Conservation (phyloP, 2,329 filamentous ascomycete species). For the Pyrenochaeta sp. region DNA sequence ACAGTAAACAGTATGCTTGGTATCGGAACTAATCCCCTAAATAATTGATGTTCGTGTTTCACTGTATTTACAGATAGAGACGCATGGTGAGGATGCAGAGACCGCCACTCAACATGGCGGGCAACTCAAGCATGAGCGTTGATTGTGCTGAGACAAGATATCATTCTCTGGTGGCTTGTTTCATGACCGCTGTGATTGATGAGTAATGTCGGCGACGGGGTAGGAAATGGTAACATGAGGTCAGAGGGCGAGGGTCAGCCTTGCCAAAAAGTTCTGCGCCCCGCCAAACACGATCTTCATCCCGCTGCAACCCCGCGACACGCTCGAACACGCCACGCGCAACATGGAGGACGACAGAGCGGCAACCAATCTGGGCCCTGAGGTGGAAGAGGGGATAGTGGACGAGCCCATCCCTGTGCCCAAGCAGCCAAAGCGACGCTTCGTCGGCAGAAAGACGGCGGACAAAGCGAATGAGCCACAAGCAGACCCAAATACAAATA, state of each 20-base stretch:
- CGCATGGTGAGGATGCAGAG: too few species aligned
- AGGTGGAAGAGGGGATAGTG: conserved; percentile 69
- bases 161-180: too few species aligned
- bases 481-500: conserved; percentile 52
- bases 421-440: conserved; percentile 88
- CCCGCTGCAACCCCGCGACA: conserved; percentile 25
- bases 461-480: conserved; percentile 63
- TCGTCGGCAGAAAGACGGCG: conserved; percentile 82
- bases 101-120: too few species aligned
- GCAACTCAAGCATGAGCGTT: too few species aligned
- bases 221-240: neutral
- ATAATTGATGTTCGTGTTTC: too few species aligned
- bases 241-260: conserved; percentile 17
- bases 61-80: too few species aligned
- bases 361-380: conserved; percentile 74
- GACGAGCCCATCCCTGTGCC: conserved; percentile 57
- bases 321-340: conserved; percentile 12
- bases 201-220: neutral
- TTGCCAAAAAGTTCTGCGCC: conserved; percentile 21
- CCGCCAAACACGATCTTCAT: conserved; percentile 13
- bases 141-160: too few species aligned
- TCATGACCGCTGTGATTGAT: neutral
- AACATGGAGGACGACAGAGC: conserved; percentile 80
- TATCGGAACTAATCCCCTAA: too few species aligned
- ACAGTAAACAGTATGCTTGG: neutral